These are phyloP conservation scores for Cercis canadensis DNA, from an alignment of 306 rosid species.

Conservation along the genomic window DNA sequence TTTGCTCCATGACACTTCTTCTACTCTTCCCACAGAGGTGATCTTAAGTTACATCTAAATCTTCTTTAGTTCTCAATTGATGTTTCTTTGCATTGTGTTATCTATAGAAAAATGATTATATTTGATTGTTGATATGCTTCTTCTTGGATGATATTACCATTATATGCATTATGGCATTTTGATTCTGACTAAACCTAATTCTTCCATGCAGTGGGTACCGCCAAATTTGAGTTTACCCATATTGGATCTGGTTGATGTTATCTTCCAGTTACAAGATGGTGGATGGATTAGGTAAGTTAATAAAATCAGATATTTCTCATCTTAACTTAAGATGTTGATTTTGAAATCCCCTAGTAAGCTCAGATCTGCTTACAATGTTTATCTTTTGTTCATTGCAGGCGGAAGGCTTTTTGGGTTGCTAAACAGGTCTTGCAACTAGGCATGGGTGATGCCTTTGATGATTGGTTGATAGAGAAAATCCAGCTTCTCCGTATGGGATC, in stretches of 20 bases:
- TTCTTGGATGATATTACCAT: slow-evolving; percentile 1
- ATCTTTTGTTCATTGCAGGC: slow-evolving; percentile 53
- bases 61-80: slow-evolving; percentile 19
- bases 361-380: slow-evolving; percentile 32
- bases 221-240: slow-evolving; percentile 92
- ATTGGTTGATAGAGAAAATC: slow-evolving; percentile 93
- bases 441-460: slow-evolving; percentile 99
- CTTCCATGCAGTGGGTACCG: slow-evolving; percentile 88
- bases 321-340: slow-evolving; percentile 1
- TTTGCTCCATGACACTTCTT: slow-evolving; percentile 56
- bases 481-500: slow-evolving; percentile 90
- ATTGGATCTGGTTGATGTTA: slow-evolving; percentile 90
- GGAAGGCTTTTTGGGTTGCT: slow-evolving; percentile 99
- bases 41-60: slow-evolving; percentile 24
- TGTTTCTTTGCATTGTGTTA: slow-evolving; percentile 18
- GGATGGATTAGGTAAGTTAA: slow-evolving; percentile 94
- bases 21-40: slow-evolving; percentile 93
- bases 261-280: slow-evolving; percentile 95
- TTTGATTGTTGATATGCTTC: slow-evolving; percentile 14
- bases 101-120: slow-evolving; percentile 12
- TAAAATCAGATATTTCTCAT: slow-evolving; percentile 19
- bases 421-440: slow-evolving; percentile 95
- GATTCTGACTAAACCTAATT: slow-evolving; percentile 41
- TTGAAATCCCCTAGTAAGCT: slow-evolving; percentile 27
- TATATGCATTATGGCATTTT: slow-evolving; percentile 27